A percentile compares a stretch with the other conserved stretches of the same genome.
Conservation (phyloP, 495 filamentous ascomycete species). For the Letharia lupina region DNA sequence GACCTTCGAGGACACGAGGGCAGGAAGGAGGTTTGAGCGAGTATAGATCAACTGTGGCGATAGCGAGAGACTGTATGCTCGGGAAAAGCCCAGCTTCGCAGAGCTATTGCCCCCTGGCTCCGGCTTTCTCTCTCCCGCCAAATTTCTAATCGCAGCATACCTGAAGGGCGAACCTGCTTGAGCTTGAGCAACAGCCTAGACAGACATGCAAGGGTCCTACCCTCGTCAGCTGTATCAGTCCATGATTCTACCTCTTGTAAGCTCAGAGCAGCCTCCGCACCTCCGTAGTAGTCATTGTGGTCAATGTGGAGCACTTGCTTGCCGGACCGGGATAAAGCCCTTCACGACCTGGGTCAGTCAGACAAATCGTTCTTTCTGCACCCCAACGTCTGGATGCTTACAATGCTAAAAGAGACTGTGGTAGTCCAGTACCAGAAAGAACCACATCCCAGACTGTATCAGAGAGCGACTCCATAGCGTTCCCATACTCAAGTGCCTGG, state of each 20-base stretch:
- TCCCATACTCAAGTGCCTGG: neutral
- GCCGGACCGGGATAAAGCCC: slow-evolving; percentile 82
- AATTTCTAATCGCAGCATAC: slow-evolving; percentile 2
- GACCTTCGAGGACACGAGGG: slow-evolving; percentile 78
- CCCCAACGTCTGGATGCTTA: slow-evolving; percentile 40
- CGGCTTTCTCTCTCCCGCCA: neutral
- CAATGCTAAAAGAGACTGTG: slow-evolving; percentile 88
- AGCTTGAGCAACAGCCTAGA: neutral
- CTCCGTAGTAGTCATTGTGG: slow-evolving; percentile 79
- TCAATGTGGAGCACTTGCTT: slow-evolving; percentile 92
- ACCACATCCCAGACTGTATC: slow-evolving; percentile 85
- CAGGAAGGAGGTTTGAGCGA: slow-evolving; percentile 62
- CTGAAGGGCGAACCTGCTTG: slow-evolving; percentile 3
- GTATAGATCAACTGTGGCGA: slow-evolving; percentile 84
- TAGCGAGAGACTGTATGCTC: slow-evolving; percentile 75
- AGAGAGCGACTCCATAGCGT: slow-evolving; percentile 65
- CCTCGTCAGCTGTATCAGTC: slow-evolving; percentile 46
- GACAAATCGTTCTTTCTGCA: slow-evolving; percentile 33
- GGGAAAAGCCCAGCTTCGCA: slow-evolving; percentile 40
- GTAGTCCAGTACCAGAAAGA: slow-evolving; percentile 80
- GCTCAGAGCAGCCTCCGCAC: slow-evolving; percentile 76
- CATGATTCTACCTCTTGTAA: slow-evolving; percentile 74
- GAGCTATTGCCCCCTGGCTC: neutral
- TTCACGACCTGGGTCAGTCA: slow-evolving; percentile 61
- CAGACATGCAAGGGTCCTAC: slow-evolving; percentile 25